Base-by-base conservation (phyloP, 306 rosid genomes). In the Prinsepia uniflora region DNA sequence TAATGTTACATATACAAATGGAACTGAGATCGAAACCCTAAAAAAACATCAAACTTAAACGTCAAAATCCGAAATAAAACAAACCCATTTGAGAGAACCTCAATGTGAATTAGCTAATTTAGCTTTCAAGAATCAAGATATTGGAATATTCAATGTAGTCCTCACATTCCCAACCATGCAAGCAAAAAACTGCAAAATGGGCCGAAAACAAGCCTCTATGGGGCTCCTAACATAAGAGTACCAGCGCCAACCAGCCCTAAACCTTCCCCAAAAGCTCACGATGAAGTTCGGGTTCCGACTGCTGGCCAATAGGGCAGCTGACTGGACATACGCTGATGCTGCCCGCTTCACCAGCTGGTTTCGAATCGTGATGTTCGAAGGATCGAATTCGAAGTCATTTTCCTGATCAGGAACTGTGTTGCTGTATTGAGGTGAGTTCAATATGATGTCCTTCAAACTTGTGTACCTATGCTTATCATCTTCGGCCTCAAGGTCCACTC, bases 391-490 rank as follows among this genome's bases (percentile, higher is more conserved):
- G 0, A 59, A 84, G 11, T 80, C 89, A 71, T 77, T 70, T 10
- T 76, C 81, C 2, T 81, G 36, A 30, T 30, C 92, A 8, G 68
- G 59, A 17, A 81, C 49, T 0, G 42, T 15, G 34, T 71, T 53
- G 74, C 65, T 67, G 64, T 30, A 58, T 19, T 73, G 49, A 2
- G 90, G 81, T 17, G 89, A 59, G 50, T 70, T 65, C 45, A 67
- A 68, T 0, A 90, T 78, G 43, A 91, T 70, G 71, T 91, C 97
- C 76, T 84, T 87, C 78, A 91, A 66, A 81, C 97, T 89, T 10
- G 86, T 89, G 79, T 91, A 91, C 2, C 78, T 81, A 18, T 57
- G 54, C 45, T 30, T 2, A 30, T 80, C 83, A n/a, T 81, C 65
- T 0, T 61, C 70, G 41, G 14, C n/a, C 13, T 79, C 86, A 3